Evolutionary conservation across 2,329 filamentous ascomycete species (phyloP).

Genomic region (Penicillium sp.): DNA sequence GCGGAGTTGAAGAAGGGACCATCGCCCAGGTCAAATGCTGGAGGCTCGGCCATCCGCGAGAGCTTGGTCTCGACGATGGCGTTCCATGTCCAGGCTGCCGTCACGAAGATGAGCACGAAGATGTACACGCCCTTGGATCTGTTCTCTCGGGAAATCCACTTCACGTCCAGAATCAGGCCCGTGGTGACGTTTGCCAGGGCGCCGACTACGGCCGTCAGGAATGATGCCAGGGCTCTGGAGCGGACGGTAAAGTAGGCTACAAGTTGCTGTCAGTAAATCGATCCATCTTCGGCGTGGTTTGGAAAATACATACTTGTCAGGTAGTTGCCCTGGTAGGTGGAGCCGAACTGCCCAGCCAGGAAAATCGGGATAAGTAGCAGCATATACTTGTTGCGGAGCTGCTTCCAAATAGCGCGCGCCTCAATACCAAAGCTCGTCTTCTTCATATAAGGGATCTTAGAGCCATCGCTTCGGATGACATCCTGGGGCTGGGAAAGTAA

Average conservation of each 20-base stretch:
- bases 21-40: constrained; percentile 43
- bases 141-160: constrained; percentile 43
- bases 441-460: constrained; percentile 26
- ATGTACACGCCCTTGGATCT: constrained; percentile 49
- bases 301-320: constrained; percentile 38
- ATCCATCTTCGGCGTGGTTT: not conserved
- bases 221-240: constrained; percentile 48
- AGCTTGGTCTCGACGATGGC: constrained; percentile 53
- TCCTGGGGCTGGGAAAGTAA: constrained; percentile 51
- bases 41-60: constrained; percentile 44
- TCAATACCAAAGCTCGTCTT: constrained; percentile 37
- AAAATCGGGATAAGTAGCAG: constrained; percentile 54
- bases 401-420: constrained; percentile 38
- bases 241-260: constrained; percentile 54
- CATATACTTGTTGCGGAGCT: constrained; percentile 50
- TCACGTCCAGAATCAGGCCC: constrained; percentile 37
- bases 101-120: constrained; percentile 46
- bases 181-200: constrained; percentile 41
- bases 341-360: constrained; percentile 55
- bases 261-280: not conserved
- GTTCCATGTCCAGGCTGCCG: constrained; percentile 52
- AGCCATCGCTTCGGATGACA: constrained; percentile 46
- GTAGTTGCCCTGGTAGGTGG: constrained; percentile 56
- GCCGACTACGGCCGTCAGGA: constrained; percentile 48
- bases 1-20: constrained; percentile 30